Evolutionary conservation across 1,284 basidiomycete species (phyloP).

Genomic region (Naganishia cerealis): DNA sequence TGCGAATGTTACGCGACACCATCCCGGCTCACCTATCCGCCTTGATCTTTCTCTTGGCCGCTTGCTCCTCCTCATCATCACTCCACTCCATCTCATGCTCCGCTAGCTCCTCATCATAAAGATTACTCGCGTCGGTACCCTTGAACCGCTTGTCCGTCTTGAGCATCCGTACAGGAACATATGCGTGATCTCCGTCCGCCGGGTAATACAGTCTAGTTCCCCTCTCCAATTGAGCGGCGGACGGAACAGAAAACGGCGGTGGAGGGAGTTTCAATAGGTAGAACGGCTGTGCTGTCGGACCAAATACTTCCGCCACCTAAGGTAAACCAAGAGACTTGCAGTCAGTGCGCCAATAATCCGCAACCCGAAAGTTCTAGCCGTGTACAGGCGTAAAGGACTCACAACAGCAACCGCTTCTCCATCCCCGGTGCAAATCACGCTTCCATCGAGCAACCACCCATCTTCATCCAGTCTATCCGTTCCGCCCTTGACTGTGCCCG

Average conservation of each 20-base stretch:
- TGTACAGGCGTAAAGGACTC: slow-evolving; percentile 34
- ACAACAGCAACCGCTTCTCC: slow-evolving; percentile 58
- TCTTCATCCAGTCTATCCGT: slow-evolving; percentile 40
- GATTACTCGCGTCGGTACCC: slow-evolving; percentile 60
- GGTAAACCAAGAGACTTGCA: neutral
- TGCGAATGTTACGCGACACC: no score
- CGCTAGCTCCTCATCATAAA: slow-evolving; percentile 60
- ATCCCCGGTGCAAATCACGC: slow-evolving; percentile 57
- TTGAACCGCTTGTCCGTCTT: slow-evolving; percentile 51
- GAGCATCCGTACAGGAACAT: slow-evolving; percentile 57
- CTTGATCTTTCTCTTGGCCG: slow-evolving; percentile 55
- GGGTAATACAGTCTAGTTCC: slow-evolving; percentile 56
- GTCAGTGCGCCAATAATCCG: neutral
- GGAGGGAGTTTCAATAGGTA: slow-evolving; percentile 54
- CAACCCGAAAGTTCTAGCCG: neutral
- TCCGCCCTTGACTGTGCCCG: slow-evolving; percentile 39
- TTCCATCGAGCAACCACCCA: slow-evolving; percentile 58
- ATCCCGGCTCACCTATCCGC: slow-evolving; percentile 10
- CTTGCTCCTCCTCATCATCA: slow-evolving; percentile 60
- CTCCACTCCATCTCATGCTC: slow-evolving; percentile 60
- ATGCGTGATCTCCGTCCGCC: slow-evolving; percentile 49
- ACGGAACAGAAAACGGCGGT: slow-evolving; percentile 49
- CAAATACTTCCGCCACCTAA: slow-evolving; percentile 60
- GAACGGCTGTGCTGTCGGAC: slow-evolving; percentile 59
- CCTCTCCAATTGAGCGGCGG: slow-evolving; percentile 35